These are phyloP conservation scores for Porogramme epimiltina DNA, from an alignment of 1,284 basidiomycete genomes.

Conservation along the genomic window DNA sequence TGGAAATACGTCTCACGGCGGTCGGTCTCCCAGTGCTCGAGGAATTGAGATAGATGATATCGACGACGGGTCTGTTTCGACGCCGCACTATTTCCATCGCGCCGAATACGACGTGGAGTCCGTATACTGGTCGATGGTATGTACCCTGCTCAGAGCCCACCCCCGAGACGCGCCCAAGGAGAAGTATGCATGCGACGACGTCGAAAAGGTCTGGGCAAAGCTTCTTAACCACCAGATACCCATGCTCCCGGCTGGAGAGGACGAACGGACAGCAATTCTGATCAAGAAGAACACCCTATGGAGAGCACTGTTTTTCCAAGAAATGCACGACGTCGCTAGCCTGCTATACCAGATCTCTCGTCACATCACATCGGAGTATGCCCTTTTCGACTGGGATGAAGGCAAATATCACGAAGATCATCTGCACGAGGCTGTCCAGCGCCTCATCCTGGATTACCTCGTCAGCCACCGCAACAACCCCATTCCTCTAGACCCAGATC, in stretches of 20 bases:
- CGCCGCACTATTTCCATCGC: neutral
- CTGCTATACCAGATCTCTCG: neutral
- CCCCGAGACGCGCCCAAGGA: neutral
- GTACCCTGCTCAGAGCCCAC: neutral
- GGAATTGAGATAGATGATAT: neutral
- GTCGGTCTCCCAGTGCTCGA: neutral
- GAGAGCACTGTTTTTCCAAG: neutral
- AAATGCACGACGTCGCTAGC: neutral
- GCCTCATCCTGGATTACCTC: slow-evolving; percentile 3
- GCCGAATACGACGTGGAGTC: slow-evolving; percentile 1
- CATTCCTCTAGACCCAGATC: neutral
- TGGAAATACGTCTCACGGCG: neutral
- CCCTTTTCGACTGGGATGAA: neutral
- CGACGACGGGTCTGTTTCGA: neutral
- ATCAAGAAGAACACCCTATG: neutral
- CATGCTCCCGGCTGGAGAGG: neutral
- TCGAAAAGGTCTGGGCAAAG: neutral
- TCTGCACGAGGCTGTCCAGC: neutral
- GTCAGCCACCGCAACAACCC: neutral
- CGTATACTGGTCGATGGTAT: neutral
- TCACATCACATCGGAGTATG: neutral
- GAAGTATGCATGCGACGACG: neutral
- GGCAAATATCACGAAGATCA: neutral
- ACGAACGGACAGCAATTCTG: neutral
- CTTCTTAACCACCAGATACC: neutral